Evolutionary conservation across 139 green algal species (phyloP).

Genomic region (Tetradesmus lagerheimii): DNA sequence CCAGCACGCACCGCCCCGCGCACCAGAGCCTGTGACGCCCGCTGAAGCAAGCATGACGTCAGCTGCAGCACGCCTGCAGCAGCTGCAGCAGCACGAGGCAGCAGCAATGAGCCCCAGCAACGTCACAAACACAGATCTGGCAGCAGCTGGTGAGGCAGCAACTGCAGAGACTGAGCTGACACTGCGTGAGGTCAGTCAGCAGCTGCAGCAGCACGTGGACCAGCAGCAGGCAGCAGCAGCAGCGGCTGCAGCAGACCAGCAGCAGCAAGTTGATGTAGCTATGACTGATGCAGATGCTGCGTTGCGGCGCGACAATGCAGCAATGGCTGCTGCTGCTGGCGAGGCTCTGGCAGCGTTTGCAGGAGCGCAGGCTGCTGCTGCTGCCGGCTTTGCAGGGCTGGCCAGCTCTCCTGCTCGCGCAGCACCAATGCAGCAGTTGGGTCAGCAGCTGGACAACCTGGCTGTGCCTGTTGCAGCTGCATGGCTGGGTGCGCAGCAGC

Average conservation of each 20-base stretch:
- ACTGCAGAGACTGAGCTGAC: constrained; percentile 22
- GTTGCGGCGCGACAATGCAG: not conserved
- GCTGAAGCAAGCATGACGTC: constrained; percentile 49
- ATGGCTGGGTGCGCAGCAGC: constrained; percentile 31
- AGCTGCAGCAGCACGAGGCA: constrained; percentile 46
- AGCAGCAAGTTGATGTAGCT: not conserved
- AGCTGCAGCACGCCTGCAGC: constrained; percentile 43
- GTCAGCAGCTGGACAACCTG: not conserved
- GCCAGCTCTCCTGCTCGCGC: not conserved
- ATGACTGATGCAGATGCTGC: not conserved
- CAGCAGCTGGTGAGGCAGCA: not conserved
- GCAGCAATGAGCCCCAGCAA: not conserved
- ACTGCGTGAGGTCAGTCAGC: constrained; percentile 35
- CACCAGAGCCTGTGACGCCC: constrained; percentile 47
- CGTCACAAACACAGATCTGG: constrained; percentile 25
- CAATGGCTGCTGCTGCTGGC: constrained; percentile 4
- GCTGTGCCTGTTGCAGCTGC: constrained; percentile 25
- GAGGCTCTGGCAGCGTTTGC: not conserved
- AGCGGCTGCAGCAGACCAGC: not conserved
- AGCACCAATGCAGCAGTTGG: not conserved
- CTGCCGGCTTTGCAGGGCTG: not conserved
- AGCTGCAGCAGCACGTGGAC: constrained; percentile 23
- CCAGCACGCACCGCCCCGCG: not conserved
- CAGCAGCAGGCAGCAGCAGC: constrained; percentile 29
- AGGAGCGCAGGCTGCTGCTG: constrained; percentile 3